Evolutionary conservation across 192 early-diverging fungal species (phyloP), one percentile per base, ranked within the genome.

Genomic region (Linnemannia exigua): DNA sequence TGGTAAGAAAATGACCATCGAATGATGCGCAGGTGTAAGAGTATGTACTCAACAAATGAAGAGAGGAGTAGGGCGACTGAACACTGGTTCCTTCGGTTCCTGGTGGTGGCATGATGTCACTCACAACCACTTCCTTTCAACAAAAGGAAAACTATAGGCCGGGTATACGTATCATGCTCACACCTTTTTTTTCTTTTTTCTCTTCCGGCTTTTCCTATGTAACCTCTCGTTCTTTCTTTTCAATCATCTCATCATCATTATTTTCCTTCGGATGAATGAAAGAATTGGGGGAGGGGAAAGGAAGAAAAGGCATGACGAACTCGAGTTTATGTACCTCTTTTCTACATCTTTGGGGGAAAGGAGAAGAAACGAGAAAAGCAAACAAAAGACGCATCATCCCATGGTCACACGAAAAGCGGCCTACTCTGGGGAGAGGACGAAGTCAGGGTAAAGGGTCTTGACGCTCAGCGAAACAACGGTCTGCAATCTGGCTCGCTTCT

Each of bases 81-180:
- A 25, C 2, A 12, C 25, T 63, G 28, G 58, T 63, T 31, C 58
- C 58, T 31, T 63, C 58, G 28, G 58, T 12, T 28, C 58, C 58
- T 25, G 58, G 58, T 25, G 28, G 58, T 63, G 58, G 28, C 58
- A 63, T 63, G 58, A 63, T 63, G 58, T 63, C 58, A 28, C 58
- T 31, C 58, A 31, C 28, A 28, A n/a, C 0, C 25, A 22, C 58
- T 31, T 14, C 25, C 58, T 20, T 28, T 61, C 58, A 61, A 14
- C 25, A 2, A 14, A 9, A 9, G 11, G 12, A 8, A n/a, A 31
- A 12, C 28, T 63, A 63, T 3, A 2, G 2, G 58, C 15, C 25
- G 31, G 3, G 14, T 31, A 12, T 63, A 63, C 58, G 28, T 63
- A 63, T 51, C 50, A 1, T 51, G 4, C 50, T 51, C 50, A 19